These are phyloP conservation scores for Exutisphaerella laricina DNA, from an alignment of 2,329 filamentous ascomycete genomes.

Conservation along the genomic window DNA sequence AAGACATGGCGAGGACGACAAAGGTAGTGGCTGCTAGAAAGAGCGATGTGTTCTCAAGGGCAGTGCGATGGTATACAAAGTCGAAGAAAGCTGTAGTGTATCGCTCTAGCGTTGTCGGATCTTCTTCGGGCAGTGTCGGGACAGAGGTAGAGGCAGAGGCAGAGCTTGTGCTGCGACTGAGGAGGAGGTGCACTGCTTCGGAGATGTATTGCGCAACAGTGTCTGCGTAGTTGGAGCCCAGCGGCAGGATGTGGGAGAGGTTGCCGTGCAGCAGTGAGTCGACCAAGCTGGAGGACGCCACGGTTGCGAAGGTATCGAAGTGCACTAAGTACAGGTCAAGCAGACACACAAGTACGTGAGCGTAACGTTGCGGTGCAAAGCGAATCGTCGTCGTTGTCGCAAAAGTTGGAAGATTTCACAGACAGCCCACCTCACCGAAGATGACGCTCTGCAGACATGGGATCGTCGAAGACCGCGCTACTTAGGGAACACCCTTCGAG, in stretches of 20 bases:
- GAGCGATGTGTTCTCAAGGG: conserved; percentile 31
- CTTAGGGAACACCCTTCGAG: no score
- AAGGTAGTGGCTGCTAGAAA: conserved; percentile 34
- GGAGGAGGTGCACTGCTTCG: conserved; percentile 12
- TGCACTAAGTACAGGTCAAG: background rate
- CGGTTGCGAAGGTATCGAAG: conserved; percentile 19
- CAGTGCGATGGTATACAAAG: conserved; percentile 23
- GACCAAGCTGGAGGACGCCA: conserved; percentile 25
- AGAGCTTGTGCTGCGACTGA: conserved; percentile 12
- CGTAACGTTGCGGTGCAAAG: no score
- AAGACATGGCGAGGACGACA: conserved; percentile 39
- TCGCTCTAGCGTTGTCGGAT: conserved; percentile 12
- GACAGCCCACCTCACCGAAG: no score
- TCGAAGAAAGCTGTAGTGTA: conserved; percentile 15
- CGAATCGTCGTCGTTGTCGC: no score
- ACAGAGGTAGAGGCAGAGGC: background rate
- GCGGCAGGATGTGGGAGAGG: conserved; percentile 11
- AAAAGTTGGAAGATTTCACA: no score
- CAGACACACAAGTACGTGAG: conserved; percentile 5
- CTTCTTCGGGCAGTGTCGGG: conserved; percentile 6
- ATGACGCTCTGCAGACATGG: no score
- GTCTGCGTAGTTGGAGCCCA: conserved; percentile 11
- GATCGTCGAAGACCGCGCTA: no score
- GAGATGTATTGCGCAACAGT: conserved; percentile 15
- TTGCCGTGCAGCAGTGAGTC: conserved; percentile 17